phyloP scores from a whole-genome alignment of 2,329 filamentous ascomycete genomes.

The Arthrocladium fulminans region DNA sequence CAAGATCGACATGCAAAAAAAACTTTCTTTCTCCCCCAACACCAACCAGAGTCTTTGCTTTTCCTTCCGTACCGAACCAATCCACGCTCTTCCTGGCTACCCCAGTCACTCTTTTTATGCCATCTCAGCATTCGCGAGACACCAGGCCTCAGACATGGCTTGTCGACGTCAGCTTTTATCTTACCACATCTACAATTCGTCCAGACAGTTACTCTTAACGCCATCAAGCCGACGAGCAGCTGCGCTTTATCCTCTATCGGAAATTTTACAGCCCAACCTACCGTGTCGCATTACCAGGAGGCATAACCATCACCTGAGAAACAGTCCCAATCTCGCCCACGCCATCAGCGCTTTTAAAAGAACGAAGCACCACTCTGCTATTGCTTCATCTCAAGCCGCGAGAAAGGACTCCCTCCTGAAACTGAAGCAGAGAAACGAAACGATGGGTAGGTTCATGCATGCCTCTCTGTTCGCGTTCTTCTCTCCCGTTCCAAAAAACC shows the following conservation, averaged over 20 bases:
- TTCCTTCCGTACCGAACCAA: not conserved
- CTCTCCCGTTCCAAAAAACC: no score
- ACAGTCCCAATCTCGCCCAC: not conserved
- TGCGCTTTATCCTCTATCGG: not conserved
- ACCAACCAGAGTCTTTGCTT: conserved; percentile 2
- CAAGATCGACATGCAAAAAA: not conserved
- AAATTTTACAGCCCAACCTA: not conserved
- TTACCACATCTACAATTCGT: not conserved
- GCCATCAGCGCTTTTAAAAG: not conserved
- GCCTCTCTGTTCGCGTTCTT: not conserved
- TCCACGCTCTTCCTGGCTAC: not conserved
- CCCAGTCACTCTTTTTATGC: not conserved
- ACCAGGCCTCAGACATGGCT: not conserved
- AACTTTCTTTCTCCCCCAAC: conserved; percentile 6
- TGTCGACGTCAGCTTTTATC: conserved; percentile 4
- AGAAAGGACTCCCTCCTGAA: not conserved
- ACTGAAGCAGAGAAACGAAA: not conserved
- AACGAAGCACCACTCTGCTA: conserved; percentile 2
- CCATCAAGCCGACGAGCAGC: not conserved
- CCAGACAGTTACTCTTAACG: not conserved
- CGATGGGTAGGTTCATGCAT: not conserved
- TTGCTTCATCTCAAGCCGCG: not conserved
- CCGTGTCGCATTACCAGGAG: not conserved
- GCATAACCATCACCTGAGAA: conserved; percentile 2
- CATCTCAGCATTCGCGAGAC: not conserved